Base-by-base conservation (phyloP, 768 basidiomycete genomes). In the Tulasnella sp. region DNA sequence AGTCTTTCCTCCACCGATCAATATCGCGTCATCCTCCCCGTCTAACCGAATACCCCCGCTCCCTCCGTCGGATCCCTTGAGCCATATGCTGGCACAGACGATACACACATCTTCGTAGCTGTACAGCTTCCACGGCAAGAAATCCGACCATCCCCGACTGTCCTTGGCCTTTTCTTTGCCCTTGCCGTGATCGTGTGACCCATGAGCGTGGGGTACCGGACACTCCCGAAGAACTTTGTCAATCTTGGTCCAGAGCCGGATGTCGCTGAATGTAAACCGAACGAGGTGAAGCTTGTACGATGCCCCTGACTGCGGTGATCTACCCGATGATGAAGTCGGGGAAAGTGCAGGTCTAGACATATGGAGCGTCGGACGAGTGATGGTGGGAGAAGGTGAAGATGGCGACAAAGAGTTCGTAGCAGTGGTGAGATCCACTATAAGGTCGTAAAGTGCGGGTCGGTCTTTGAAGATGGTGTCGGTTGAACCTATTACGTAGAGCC, bases 391-490 rank as follows among this genome's bases (percentile, higher is more conserved):
- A 19, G 86, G 85, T 80, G 87, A 89, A 80, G 84, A 86, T 22
- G 87, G 88, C 19, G 89, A 70, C 6, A 67, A 40, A 19, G 68
- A 70, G 36, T 49, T 49, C 88, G 76, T 72, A 8, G 87, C 87
- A 9, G 91, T 90, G 54, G 91, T 91, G 69, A 94, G 83, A 82
- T 95, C 92, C 77, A 95, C 89, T 71, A 95, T 83, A 17, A 95
- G 85, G 81, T 95, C 93, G 80, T 93, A 95, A 79, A 88, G 89
- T 3, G 87, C 84, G 0, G 93, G 91, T 81, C 90, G 92, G 78
- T 95, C 93, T 64, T 94, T 84, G 83, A 92, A 94, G 22, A 95
- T 88, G 11, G 93, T 90, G 78, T 95, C 93, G 1, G 93, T 93
- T 12, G 93, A 93, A 80, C 89, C 88, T 89, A 74, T 31, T 42